A percentile compares a stretch with the other conserved stretches of the same genome.
Conservation (phyloP, 169 alveolate species). For the Ichthyophthirius multifiliis region DNA sequence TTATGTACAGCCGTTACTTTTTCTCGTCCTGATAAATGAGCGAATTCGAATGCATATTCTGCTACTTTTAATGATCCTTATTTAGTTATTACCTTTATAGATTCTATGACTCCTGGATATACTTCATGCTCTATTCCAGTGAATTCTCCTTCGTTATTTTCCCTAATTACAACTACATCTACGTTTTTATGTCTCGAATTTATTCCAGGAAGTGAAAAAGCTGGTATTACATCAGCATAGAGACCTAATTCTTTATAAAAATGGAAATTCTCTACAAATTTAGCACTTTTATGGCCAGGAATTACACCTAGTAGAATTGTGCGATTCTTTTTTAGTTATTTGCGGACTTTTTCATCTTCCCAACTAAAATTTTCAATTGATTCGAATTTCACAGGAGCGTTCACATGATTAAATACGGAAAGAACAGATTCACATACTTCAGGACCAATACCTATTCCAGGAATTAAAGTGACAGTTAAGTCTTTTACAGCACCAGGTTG, state of each 20-base stretch:
- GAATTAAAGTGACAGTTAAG: constrained; percentile 47
- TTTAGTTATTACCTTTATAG: constrained; percentile 51
- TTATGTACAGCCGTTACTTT: constrained; percentile 70
- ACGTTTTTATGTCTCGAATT: constrained; percentile 44
- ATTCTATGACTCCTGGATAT: constrained; percentile 66
- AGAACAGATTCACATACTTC: constrained; percentile 26
- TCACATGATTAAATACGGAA: constrained; percentile 26
- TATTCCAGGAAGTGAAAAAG: constrained; percentile 51
- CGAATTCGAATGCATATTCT: constrained; percentile 65
- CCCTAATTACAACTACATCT: constrained; percentile 60
- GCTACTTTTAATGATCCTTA: constrained; percentile 51
- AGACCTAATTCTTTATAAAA: constrained; percentile 39
- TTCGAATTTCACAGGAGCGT: constrained; percentile 45
- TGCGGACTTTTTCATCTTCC: constrained; percentile 12
- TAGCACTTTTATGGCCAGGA: constrained; percentile 23
- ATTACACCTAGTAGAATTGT: constrained; percentile 32
- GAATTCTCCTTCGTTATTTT: constrained; percentile 70
- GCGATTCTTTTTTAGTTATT: constrained; percentile 13
- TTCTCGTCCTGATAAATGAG: constrained; percentile 48
- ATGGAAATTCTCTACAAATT: constrained; percentile 32
- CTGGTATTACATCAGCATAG: constrained; percentile 52
- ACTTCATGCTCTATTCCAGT: constrained; percentile 69
- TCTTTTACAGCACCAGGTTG: constrained; percentile 54
- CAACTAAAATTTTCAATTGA: constrained; percentile 30
- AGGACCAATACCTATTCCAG: constrained; percentile 74